Evolutionary conservation across 2,329 filamentous ascomycete species (phyloP), one percentile per base, ranked within the genome.

Genomic region (Xylaria sp.): DNA sequence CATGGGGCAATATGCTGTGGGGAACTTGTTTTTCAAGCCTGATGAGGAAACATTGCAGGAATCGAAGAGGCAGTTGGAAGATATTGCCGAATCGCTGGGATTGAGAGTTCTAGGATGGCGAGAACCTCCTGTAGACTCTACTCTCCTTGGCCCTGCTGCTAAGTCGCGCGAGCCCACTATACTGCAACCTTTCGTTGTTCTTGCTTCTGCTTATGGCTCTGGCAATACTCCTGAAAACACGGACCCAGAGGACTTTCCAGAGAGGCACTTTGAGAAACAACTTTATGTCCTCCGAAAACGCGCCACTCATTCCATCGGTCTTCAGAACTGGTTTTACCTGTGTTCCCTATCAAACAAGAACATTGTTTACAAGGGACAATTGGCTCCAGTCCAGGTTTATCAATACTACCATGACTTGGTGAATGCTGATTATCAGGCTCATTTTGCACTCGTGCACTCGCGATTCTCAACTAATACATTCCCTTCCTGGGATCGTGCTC

Each of bases 401-500:
- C 92, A 97, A 79, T 98, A 98, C 85, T 98, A 97, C 83, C 93
- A 97, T 81, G 95, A 98, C 83, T 83, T 98, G 79, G 92, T 97
- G 74, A 97, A 96, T 75, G 95, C 97, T 73, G 95, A 98, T 80
- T 98, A 97, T 81, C 93, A 98, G 85, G 94, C 91, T 71, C 94
- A 98, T 83, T 98, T 98, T 81, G 96, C 95, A 67, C 87, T 98
- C 67, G 95, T 98, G 46, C 95, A 98, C 84, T 97, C 94, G 48
- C 93, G 95, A 76, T 98, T 98, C 83, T 97, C 94, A 34, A 98
- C 95, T 69, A 98, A 98, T 85, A 98, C 95, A 60, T 98, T 98
- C 83, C 95, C 95, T 23, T 97, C 94, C 1, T 98, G 95, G 95
- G 96, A 98, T 81, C 92, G 95, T 83, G 96, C 95, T 69, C 95